Percentiles rank a stretch among this genome's conserved stretches.
Conservation (phyloP, 768 basidiomycete species). For the Amanita pseudoporphyria region DNA sequence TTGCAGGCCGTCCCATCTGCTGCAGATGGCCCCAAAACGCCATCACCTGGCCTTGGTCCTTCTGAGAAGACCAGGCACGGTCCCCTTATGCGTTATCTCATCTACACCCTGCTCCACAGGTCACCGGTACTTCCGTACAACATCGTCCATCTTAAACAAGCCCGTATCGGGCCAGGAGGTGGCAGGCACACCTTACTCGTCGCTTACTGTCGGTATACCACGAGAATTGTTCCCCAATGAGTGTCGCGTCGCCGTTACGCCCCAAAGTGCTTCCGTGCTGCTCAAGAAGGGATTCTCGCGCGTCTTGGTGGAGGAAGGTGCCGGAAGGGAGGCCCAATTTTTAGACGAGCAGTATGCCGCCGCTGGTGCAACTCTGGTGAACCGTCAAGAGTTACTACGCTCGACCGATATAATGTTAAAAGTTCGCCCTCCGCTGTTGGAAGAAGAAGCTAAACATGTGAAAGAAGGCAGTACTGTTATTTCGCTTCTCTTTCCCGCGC, state of each 20-base stretch:
- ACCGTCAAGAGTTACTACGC: conserved; percentile 58
- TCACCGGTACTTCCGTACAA: conserved; percentile 24
- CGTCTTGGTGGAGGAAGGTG: conserved; percentile 64
- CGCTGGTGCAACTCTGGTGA: conserved; percentile 74
- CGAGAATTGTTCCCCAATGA: conserved; percentile 72
- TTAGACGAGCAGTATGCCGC: conserved; percentile 69
- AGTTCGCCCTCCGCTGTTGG: conserved; percentile 66
- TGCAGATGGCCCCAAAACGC: conserved; percentile 18
- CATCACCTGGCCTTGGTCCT: conserved; percentile 12
- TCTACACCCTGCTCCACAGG: conserved; percentile 12
- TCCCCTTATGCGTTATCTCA: not conserved
- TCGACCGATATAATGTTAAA: conserved; percentile 75
- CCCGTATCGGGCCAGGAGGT: conserved; percentile 18
- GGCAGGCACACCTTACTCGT: conserved; percentile 51
- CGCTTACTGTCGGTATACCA: conserved; percentile 68
- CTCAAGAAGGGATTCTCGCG: conserved; percentile 75
- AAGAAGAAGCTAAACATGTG: conserved; percentile 50
- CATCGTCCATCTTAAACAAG: conserved; percentile 17
- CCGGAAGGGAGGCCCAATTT: conserved; percentile 69
- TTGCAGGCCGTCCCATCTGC: conserved; percentile 19
- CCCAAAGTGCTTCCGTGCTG: conserved; percentile 63
- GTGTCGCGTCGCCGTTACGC: conserved; percentile 73
- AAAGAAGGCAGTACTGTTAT: conserved; percentile 74
- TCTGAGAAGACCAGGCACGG: not conserved
- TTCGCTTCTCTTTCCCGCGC: conserved; percentile 76